Evolutionary conservation across 176 grass and related monocot genomes (phyloP).

Genomic region (Triticum aestivum): DNA sequence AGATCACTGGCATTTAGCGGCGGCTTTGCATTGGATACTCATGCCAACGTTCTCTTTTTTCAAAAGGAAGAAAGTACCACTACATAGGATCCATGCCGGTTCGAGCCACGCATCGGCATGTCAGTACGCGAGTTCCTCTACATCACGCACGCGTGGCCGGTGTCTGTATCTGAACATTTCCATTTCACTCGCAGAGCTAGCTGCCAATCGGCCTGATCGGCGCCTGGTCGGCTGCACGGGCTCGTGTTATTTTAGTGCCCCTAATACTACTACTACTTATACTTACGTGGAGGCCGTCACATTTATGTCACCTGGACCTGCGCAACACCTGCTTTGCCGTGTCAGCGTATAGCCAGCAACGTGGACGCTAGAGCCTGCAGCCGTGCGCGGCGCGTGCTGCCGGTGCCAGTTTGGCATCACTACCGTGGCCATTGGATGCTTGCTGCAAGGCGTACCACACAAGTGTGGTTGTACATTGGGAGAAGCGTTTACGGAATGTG

Average conservation of each 20-base stretch:
- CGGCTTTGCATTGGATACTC: slow-evolving; percentile 35
- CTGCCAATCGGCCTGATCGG: neutral
- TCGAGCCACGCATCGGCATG: slow-evolving; percentile 12
- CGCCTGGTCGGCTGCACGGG: neutral
- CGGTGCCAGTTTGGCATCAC: too few species aligned
- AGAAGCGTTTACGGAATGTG: neutral
- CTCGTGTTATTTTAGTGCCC: neutral
- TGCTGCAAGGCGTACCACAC: neutral
- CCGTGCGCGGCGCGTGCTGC: neutral
- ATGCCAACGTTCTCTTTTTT: neutral
- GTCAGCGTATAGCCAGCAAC: neutral
- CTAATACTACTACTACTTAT: neutral
- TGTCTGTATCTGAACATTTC: neutral
- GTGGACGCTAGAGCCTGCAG: neutral
- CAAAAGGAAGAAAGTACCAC: neutral
- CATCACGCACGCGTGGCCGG: neutral
- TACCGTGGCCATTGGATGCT: neutral
- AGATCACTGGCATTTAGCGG: neutral
- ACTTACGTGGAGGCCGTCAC: neutral
- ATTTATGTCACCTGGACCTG: neutral
- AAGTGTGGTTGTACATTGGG: neutral
- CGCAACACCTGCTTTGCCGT: neutral
- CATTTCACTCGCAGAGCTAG: neutral
- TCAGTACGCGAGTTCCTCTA: neutral
- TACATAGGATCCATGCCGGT: slow-evolving; percentile 39